phyloP scores from a whole-genome alignment of 306 rosid genomes.

The Hylodesmum podocarpum region DNA sequence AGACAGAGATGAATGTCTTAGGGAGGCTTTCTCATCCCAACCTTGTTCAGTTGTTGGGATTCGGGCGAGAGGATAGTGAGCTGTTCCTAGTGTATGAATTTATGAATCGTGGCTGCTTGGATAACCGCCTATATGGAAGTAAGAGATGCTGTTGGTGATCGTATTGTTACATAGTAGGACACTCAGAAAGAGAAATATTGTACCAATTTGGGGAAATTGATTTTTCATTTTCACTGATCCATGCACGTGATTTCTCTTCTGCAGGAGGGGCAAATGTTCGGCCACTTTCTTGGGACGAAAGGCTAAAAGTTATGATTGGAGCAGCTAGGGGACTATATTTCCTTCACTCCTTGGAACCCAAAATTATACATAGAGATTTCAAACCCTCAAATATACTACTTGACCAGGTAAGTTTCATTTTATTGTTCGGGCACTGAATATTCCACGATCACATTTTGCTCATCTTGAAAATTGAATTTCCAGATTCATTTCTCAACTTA shows the following conservation, averaged over 20 bases:
- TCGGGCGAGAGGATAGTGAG: constrained; percentile 55
- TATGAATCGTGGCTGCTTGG: constrained; percentile 80
- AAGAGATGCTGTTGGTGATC: constrained; percentile 24
- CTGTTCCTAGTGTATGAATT: constrained; percentile 72
- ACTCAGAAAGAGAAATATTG: too few relatives aligned
- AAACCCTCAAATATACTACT: constrained; percentile 87
- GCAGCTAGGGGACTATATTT: constrained; percentile 86
- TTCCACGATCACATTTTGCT: constrained; percentile 10
- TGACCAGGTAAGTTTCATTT: constrained; percentile 59
- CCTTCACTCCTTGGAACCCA: constrained; percentile 74
- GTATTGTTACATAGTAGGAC: neutral
- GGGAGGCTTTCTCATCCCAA: constrained; percentile 93
- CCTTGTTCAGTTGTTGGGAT: constrained; percentile 75
- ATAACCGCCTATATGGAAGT: constrained; percentile 90
- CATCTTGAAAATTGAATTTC: neutral
- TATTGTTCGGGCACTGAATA: neutral
- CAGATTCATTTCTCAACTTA: neutral
- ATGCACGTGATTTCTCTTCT: constrained; percentile 9
- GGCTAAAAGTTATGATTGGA: constrained; percentile 77
- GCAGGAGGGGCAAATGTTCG: constrained; percentile 75
- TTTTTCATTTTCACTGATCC: constrained; percentile 3
- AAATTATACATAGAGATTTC: constrained; percentile 77
- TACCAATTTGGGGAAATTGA: neutral
- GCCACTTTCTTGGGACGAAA: constrained; percentile 75
- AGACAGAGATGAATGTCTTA: constrained; percentile 90